Conservation (phyloP, 2,329 filamentous ascomycete species). For the Pseudogymnoascus sp. region DNA sequence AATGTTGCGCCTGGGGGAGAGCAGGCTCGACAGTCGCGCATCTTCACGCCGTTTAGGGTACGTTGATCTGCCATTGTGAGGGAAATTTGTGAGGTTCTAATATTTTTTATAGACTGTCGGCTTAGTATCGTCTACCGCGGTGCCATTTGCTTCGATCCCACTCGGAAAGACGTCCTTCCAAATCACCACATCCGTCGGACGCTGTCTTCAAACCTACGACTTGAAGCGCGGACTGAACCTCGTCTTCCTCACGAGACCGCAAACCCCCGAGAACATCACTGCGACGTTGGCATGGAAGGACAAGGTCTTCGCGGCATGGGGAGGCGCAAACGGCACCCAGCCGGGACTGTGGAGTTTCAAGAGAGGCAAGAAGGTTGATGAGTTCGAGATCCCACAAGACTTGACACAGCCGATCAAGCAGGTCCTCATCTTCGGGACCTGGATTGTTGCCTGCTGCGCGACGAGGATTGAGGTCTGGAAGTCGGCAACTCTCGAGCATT, state of each 20-base stretch:
- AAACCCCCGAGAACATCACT: slow-evolving; percentile 78
- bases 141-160: slow-evolving; percentile 83
- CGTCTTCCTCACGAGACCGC: slow-evolving; percentile 84
- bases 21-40: slow-evolving; percentile 53
- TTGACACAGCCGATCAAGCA: slow-evolving; percentile 64
- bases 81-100: slow-evolving; percentile 15
- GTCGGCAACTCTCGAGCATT: slow-evolving; percentile 71
- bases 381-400: slow-evolving; percentile 60
- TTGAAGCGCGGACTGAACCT: slow-evolving; percentile 81
- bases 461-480: slow-evolving; percentile 87
- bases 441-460: slow-evolving; percentile 73
- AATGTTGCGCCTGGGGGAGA: slow-evolving; percentile 29
- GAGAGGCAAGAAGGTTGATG: slow-evolving; percentile 73
- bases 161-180: slow-evolving; percentile 94
- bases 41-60: slow-evolving; percentile 92
- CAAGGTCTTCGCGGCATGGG: slow-evolving; percentile 83
- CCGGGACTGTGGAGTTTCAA: slow-evolving; percentile 83
- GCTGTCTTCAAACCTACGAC: slow-evolving; percentile 91
- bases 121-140: slow-evolving; percentile 79
- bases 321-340: slow-evolving; percentile 44
- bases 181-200: slow-evolving; percentile 89
- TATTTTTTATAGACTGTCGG: slow-evolving; percentile 65
- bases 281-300: slow-evolving; percentile 84
- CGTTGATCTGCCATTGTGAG: slow-evolving; percentile 25
- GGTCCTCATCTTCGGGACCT: slow-evolving; percentile 77